These are phyloP conservation scores for Phytophthora brassicae DNA, from an alignment of 352 stramenopile species.

Conservation along the genomic window DNA sequence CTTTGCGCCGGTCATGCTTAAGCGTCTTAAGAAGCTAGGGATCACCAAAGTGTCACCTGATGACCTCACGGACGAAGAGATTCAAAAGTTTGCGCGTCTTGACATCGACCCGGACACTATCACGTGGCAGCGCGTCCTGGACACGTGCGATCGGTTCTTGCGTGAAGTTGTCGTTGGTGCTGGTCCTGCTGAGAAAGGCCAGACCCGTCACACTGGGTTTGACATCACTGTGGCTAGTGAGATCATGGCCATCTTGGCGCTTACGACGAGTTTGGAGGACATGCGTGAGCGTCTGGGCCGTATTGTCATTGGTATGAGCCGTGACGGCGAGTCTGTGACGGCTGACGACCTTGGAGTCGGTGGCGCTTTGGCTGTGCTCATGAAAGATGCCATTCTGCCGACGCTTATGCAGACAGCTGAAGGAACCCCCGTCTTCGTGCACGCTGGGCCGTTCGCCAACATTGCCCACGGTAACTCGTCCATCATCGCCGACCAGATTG, in stretches of 20 bases:
- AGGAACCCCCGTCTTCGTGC: conserved; percentile 95
- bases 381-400: conserved; percentile 97
- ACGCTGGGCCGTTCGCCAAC: conserved; percentile 98
- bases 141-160: conserved; percentile 97
- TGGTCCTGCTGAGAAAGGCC: conserved; percentile 90
- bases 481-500: conserved; percentile 97
- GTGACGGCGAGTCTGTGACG: conserved; percentile 88
- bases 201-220: conserved; percentile 69
- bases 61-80: conserved; percentile 95
- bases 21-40: conserved; percentile 94
- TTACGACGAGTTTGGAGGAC: conserved; percentile 94
- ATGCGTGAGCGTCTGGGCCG: conserved; percentile 92
- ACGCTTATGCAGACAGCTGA: conserved; percentile 99
- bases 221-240: conserved; percentile 96
- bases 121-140: conserved; percentile 94
- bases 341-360: conserved; percentile 96
- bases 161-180: conserved; percentile 90
- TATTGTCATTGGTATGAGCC: conserved; percentile 94
- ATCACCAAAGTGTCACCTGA: conserved; percentile 91
- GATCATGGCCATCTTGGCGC: conserved; percentile 98
- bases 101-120: conserved; percentile 96
- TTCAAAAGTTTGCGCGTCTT: conserved; percentile 91
- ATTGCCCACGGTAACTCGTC: conserved; percentile 98
- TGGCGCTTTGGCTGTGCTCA: conserved; percentile 95
- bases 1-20: conserved; percentile 93